Conservation (phyloP, 2,329 filamentous ascomycete genomes). For the Curvularia lunata region DNA sequence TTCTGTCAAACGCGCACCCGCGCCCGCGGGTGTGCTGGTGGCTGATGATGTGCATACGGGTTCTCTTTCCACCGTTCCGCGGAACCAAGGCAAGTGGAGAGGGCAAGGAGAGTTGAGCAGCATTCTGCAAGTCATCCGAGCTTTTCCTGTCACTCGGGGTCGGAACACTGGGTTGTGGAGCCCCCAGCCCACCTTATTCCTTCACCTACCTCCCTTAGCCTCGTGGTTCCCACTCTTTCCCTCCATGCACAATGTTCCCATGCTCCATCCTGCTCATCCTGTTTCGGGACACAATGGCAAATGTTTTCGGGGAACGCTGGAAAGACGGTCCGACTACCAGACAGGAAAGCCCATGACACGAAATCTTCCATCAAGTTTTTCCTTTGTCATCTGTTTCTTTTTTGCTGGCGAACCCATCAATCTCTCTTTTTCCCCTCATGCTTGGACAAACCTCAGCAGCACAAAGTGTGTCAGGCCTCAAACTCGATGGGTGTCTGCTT, state of each 20-base stretch:
- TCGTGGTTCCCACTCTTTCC: not conserved
- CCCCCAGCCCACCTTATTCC: not conserved
- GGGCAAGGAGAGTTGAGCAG: not conserved
- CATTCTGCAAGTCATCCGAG: conserved; percentile 2
- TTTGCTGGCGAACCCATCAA: not conserved
- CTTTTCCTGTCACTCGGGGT: conserved; percentile 1
- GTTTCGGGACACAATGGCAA: not conserved
- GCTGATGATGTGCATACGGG: conserved; percentile 5
- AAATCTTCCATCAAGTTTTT: not conserved
- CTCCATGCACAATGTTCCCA: not conserved
- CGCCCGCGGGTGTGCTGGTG: not conserved
- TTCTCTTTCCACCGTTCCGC: not conserved
- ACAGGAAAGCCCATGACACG: not conserved
- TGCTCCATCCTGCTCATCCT: not conserved
- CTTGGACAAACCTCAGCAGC: not conserved
- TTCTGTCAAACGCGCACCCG: not conserved
- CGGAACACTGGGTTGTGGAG: conserved; percentile 4
- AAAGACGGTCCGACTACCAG: conserved; percentile 9
- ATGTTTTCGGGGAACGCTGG: not conserved
- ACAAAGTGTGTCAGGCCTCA: not conserved
- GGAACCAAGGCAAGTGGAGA: conserved; percentile 6
- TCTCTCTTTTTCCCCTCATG: not conserved
- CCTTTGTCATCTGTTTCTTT: not conserved
- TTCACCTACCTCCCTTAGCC: not conserved
- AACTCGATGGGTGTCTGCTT: not conserved